A percentile compares a stretch with the other conserved stretches of the same genome.
phyloP scores from a whole-genome alignment of 176 grass and related monocot genomes.

The Olyra latifolia region DNA sequence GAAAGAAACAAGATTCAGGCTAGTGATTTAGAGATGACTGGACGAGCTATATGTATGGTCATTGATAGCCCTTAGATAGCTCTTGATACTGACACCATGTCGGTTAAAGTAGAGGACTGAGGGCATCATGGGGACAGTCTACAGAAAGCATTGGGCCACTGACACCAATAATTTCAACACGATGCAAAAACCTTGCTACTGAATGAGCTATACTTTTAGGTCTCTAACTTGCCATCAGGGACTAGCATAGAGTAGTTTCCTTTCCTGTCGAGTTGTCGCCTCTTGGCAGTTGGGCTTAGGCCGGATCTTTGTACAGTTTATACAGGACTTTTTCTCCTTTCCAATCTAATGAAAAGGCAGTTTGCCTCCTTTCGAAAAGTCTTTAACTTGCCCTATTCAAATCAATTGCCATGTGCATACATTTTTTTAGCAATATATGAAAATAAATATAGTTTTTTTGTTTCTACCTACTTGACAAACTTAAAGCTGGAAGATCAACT shows the following conservation, averaged over 20 bases:
- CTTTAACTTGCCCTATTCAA: background rate
- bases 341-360: too few relatives aligned
- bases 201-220: conserved; percentile 28
- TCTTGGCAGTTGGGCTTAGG: too few relatives aligned
- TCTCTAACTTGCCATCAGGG: background rate
- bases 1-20: conserved; percentile 24
- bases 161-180: conserved; percentile 25
- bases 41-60: conserved; percentile 3
- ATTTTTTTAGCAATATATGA: background rate
- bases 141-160: background rate
- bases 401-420: conserved; percentile 27
- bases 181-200: background rate
- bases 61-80: conserved; percentile 30
- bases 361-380: too few relatives aligned
- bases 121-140: background rate
- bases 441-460: background rate
- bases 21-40: conserved; percentile 21
- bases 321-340: too few relatives aligned
- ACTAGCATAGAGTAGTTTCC: too few relatives aligned
- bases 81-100: conserved; percentile 35
- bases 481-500: conserved; percentile 4
- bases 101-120: conserved; percentile 28
- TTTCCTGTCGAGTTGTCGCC: too few relatives aligned
- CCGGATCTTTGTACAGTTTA: too few relatives aligned
- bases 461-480: conserved; percentile 6